Evolutionary conservation across 2,329 filamentous ascomycete genomes (phyloP).

Genomic region (Dichotomopilus funicola): DNA sequence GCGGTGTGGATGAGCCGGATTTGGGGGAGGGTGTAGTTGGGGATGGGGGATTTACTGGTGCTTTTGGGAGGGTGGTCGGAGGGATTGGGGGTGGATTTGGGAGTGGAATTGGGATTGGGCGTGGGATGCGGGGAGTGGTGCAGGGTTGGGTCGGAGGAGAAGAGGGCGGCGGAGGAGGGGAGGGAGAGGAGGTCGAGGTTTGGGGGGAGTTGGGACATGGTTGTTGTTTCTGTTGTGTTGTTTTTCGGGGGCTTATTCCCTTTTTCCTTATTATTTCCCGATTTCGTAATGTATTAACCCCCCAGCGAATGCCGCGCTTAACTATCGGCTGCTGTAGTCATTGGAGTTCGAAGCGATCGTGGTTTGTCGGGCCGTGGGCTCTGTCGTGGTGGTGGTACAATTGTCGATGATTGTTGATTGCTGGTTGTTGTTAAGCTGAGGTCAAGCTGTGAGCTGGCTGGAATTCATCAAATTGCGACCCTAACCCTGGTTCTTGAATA

Average conservation of each 20-base stretch:
- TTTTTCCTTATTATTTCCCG: background rate
- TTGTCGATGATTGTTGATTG: background rate
- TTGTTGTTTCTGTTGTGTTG: background rate
- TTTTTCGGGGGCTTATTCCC: background rate
- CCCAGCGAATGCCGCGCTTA: background rate
- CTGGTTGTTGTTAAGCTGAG: background rate
- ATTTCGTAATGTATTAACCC: background rate
- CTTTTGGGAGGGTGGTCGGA: background rate
- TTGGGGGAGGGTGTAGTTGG: conserved; percentile 51
- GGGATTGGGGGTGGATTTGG: conserved; percentile 14
- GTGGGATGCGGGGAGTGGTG: background rate
- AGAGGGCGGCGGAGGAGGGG: conserved; percentile 11
- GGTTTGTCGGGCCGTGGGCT: background rate
- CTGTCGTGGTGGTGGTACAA: no score
- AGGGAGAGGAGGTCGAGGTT: conserved; percentile 10
- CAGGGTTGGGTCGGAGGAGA: conserved; percentile 1
- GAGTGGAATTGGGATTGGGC: background rate
- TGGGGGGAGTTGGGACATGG: conserved; percentile 5
- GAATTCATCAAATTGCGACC: background rate
- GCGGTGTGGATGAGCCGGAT: conserved; percentile 57
- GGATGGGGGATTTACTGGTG: background rate
- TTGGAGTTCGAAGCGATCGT: background rate
- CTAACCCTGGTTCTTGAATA: background rate
- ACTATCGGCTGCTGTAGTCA: background rate
- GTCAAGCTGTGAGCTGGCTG: background rate